Evolutionary conservation across 1,284 basidiomycete species (phyloP), one percentile per base, ranked within the genome.

Genomic region (Schizophyllum amplum): DNA sequence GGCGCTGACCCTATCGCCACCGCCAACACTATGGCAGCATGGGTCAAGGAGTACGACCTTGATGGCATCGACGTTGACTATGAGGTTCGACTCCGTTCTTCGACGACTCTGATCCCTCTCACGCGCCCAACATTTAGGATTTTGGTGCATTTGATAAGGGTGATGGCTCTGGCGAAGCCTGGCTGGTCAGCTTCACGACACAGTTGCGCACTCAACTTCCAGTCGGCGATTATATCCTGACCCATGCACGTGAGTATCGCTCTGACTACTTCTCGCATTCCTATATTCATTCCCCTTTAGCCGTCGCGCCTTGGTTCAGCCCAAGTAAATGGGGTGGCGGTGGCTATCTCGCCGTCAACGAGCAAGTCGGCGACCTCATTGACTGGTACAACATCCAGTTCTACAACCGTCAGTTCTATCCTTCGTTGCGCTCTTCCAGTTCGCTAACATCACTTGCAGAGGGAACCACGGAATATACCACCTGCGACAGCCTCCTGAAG

Each of bases 361-460:
- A 70, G 52, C 65, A 69, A 5, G 84, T 87, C 24, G 86, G 86
- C 9, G 73, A 65, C 62, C 63, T 80, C 59, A 83, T 83, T 51
- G 81, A 83, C 62, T 83, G 79, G 78, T 75, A 76, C 61, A 75
- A 76, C 61, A 70, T 75, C 17, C 65, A 84, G 76, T 85, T 85
- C 69, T 85, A 86, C 67, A 85, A 86, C 65, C 83, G 83, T 83
- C 3, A 9, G 33, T 42, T 17, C 17, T 3, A 9, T 42, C 7
- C 7, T 42, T 9, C 17, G 11, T 17, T 9, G 3, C 4, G 3
- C 13, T 42, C 33, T 42, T 6, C 27, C 13, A 9, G 13, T 42
- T 42, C 33, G 27, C 50, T 48, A 26, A 17, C 46, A 50, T 59
- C 21, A 54, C 50, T 52, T 55, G 59, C 66, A 83, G 81, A 84